Evolutionary conservation across 2,329 filamentous ascomycete genomes (phyloP), one percentile per base, ranked within the genome.

Genomic region (Dothideomycetes sp.): DNA sequence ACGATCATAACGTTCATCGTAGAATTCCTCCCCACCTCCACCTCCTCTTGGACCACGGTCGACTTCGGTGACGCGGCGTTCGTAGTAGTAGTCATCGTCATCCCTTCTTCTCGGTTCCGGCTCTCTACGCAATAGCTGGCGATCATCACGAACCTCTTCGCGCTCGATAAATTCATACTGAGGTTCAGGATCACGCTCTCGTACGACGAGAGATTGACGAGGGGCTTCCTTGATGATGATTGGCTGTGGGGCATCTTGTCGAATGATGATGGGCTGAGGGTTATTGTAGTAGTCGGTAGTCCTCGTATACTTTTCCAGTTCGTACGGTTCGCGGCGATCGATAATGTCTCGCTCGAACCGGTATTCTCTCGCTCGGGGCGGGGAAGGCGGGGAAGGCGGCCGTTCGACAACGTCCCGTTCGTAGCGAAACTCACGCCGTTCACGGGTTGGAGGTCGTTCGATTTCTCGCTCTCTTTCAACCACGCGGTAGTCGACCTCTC

Each of bases 1-100:
- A 16, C 62, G 56, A 41, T 57, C 51, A 45, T 59, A 57, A 41
- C 65, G 64, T 40, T 69, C 51, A 30, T 56, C 57, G 45, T 58
- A 55, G 42, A 55, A 54, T 18, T 50, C 47, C 19, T 44, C 42
- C 12, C 37, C 45, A 10, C 41, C 41, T 22, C 45, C 45, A 18
- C 36, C 45, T 29, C 42, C 45, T 42, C 60, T 56, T 45, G 61
- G 59, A 38, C 60, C 65, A 19, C 69, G 64, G 42, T 75, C 70
- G 31, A 72, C 63, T 51, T 77, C 71, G 40, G 70, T 66, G 32
- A 71, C 60, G 31, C 68, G 63, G 41, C 73, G 69, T 49, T 77
- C 71, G 52, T 77, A 77, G 51, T 76, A 78, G 52, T 78, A 77
- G 43, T 75, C 73, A 38, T 76, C 70, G 29, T 77, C 73, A 41